These are phyloP conservation scores for Nothophytophthora sp. DNA, from an alignment of 352 stramenopile species.

Conservation along the genomic window DNA sequence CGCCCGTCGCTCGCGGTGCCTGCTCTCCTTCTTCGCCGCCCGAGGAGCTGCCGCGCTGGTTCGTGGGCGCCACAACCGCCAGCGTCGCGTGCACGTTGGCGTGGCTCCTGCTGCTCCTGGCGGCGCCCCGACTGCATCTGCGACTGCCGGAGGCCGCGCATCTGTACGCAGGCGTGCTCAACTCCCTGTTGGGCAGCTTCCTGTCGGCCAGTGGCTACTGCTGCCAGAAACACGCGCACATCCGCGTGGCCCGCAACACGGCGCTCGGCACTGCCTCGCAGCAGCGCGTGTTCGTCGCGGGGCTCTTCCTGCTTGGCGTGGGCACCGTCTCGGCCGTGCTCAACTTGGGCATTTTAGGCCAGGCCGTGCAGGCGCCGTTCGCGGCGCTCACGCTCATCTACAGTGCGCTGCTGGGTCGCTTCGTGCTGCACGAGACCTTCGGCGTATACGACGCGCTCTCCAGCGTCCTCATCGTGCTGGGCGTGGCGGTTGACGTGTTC, in stretches of 20 bases:
- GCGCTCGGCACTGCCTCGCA: conserved; percentile 59
- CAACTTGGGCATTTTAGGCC: conserved; percentile 74
- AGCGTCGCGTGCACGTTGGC: conserved; percentile 45
- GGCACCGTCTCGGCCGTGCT: conserved; percentile 72
- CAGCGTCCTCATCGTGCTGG: conserved; percentile 62
- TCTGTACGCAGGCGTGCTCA: conserved; percentile 72
- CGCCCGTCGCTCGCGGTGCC: background rate
- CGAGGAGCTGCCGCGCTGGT: conserved; percentile 53
- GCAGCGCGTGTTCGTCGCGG: conserved; percentile 56
- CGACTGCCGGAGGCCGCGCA: conserved; percentile 28
- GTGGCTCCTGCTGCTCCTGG: conserved; percentile 56
- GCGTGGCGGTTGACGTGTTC: conserved; percentile 63
- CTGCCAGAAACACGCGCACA: conserved; percentile 77
- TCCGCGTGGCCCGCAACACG: conserved; percentile 47
- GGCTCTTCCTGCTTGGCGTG: conserved; percentile 59
- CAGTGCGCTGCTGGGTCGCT: conserved; percentile 65
- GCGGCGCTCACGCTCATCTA: conserved; percentile 82
- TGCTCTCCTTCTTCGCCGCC: too few relatives aligned
- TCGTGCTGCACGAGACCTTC: conserved; percentile 63
- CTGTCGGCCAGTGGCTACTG: conserved; percentile 80
- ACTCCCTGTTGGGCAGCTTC: conserved; percentile 76
- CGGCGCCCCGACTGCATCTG: conserved; percentile 38
- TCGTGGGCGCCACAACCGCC: conserved; percentile 32
- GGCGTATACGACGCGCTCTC: conserved; percentile 51
- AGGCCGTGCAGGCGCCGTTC: conserved; percentile 80